Base-by-base conservation (phyloP, 1,139 yeast genomes). In the Tardiomyces blankii region DNA sequence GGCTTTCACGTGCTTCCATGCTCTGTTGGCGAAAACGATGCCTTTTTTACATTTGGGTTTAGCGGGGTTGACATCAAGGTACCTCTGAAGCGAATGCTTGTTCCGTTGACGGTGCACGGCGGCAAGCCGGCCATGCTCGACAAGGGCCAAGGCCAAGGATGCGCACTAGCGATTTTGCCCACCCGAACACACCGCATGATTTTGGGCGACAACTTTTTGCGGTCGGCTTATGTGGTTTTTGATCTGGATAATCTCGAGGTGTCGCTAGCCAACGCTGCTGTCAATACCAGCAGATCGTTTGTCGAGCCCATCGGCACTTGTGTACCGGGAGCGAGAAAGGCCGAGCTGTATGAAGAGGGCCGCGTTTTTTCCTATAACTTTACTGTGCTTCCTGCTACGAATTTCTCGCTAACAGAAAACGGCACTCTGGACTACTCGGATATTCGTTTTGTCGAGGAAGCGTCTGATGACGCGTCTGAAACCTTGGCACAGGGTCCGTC, bases 191-290 rank as follows among this genome's bases (percentile, higher is more conserved):
- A 30, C 35, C 35, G 35, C 5, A 39, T 28, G 39, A 70, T 75
- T 13, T 60, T 83, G 18, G 95, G 95, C 41, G 93, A 83, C 61
- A 74, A 78, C 38, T 78, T 84, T 63, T 64, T 85, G 55, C 70
- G 84, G 47, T 69, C 75, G 46, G 86, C 82, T 5, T 85, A 85
- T 60, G 74, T 78, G 43, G 93, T 84, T 39, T 84, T 74, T 55
- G 87, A 85, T 61, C 66, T 82, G 50, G 88, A 82, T 16, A 75
- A 73, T 53, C 62, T 66, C 45, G 76, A 78, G 57, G 67, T 85
- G 21, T 77, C 79, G 0, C 48, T 86, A 46, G 94, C 88, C 2
- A 38, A 41, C 11, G 46, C 53, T 14, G 19, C 19, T n/a, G 44
- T 21, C 43, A 48, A 51, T 43, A 46, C 39, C 3, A 50, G 56